Conservation (phyloP, 2,329 filamentous ascomycete genomes). For the Fusarium compactum region DNA sequence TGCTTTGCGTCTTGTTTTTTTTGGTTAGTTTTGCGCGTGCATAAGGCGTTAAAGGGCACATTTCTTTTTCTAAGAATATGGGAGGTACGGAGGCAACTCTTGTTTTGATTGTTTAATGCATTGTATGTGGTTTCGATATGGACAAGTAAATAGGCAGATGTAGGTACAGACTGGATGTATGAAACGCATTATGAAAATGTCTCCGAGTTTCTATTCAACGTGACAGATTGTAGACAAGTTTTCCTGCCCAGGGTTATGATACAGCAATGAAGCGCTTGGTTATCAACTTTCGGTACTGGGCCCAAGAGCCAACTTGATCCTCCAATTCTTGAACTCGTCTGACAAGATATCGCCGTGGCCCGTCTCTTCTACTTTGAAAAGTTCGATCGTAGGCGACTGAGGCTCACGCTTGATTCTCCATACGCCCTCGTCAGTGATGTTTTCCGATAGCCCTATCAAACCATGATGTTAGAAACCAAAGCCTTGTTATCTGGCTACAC, state of each 20-base stretch:
- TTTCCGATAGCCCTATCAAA: slow-evolving; percentile 69
- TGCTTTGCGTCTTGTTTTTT: neutral
- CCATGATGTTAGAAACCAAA: slow-evolving; percentile 10
- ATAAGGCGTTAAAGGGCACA: slow-evolving; percentile 25
- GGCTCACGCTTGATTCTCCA: slow-evolving; percentile 81
- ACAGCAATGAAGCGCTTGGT: neutral
- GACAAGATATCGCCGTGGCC: slow-evolving; percentile 83
- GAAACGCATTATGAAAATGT: neutral
- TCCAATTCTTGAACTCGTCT: slow-evolving; percentile 81
- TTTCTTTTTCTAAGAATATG: slow-evolving; percentile 22
- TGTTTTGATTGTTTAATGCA: slow-evolving; percentile 19
- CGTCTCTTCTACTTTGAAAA: slow-evolving; percentile 76
- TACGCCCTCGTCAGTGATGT: slow-evolving; percentile 77
- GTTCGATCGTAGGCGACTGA: slow-evolving; percentile 74
- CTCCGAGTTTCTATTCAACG: neutral
- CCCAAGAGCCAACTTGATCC: slow-evolving; percentile 64
- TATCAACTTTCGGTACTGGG: slow-evolving; percentile 38
- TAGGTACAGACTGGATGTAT: slow-evolving; percentile 23
- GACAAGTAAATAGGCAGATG: slow-evolving; percentile 32
- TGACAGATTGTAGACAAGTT: neutral
- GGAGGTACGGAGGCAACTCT: slow-evolving; percentile 29
- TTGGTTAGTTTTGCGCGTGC: slow-evolving; percentile 27
- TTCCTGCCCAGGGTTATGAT: neutral
- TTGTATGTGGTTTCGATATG: slow-evolving; percentile 4
- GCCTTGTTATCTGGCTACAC: neutral